These are phyloP conservation scores for Syncephalastrum sp. DNA, from an alignment of 371 early-diverging fungal genomes.

Conservation along the genomic window DNA sequence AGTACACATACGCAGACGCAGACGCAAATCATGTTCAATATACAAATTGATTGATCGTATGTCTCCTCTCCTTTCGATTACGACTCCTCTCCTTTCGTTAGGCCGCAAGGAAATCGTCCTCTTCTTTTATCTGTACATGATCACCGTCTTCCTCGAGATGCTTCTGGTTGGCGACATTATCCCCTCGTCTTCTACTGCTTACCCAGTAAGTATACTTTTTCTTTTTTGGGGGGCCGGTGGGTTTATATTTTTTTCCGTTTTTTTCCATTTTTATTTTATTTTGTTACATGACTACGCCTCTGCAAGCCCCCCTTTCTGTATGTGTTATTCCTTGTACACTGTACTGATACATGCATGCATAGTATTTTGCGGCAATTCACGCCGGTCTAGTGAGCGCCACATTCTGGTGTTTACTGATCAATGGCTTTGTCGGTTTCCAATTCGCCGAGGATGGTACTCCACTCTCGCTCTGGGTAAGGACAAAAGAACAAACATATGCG, in stretches of 20 bases:
- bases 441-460: conserved; percentile 93
- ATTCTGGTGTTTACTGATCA: conserved; percentile 84
- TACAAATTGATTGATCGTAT: background rate
- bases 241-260: background rate
- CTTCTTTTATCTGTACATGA: conserved; percentile 94
- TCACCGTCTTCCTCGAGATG: conserved; percentile 83
- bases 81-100: conserved; percentile 19
- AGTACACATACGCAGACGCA: conserved; percentile 15
- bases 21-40: background rate
- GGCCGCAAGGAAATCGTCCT: conserved; percentile 96
- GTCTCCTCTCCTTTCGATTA: background rate
- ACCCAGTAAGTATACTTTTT: conserved; percentile 68
- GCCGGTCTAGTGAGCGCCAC: conserved; percentile 74
- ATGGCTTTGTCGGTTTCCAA: conserved; percentile 93
- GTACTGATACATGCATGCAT: conserved; percentile 4
- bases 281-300: conserved; percentile 1
- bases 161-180: conserved; percentile 88
- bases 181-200: conserved; percentile 74
- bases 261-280: background rate
- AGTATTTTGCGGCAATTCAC: conserved; percentile 84
- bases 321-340: background rate
- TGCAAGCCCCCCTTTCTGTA: conserved; percentile 3
- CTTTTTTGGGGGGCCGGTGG: background rate
- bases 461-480: conserved; percentile 75
- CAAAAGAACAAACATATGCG: background rate